A percentile compares a stretch with the other conserved stretches of the same genome.
Conservation (phyloP, 306 rosid genomes). For the Vicia villosa region DNA sequence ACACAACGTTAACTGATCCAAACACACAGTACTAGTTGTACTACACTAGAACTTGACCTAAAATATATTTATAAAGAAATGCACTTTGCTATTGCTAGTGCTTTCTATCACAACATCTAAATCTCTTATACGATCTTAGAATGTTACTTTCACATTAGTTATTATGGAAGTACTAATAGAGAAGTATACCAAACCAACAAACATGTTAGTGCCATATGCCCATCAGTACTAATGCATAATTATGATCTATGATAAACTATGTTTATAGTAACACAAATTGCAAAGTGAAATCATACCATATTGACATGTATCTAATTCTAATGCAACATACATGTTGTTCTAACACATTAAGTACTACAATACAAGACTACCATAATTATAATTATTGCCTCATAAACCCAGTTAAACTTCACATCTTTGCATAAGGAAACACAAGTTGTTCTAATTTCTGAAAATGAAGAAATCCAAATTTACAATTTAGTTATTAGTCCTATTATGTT, state of each 20-base stretch:
- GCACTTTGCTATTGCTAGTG: background rate
- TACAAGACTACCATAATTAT: constrained; percentile 1
- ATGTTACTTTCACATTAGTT: background rate
- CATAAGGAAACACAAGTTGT: constrained; percentile 1
- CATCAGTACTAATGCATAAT: constrained; percentile 4
- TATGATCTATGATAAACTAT: constrained; percentile 8
- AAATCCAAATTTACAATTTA: constrained; percentile 8
- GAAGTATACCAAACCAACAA: constrained; percentile 10
- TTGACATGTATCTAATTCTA: background rate
- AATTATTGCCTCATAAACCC: background rate
- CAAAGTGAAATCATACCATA: background rate
- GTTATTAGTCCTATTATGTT: constrained; percentile 7
- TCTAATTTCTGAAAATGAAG: constrained; percentile 8
- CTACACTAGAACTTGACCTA: background rate
- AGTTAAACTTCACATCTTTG: constrained; percentile 7
- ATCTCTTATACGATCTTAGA: background rate
- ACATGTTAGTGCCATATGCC: background rate
- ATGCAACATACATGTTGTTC: background rate
- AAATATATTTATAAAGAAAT: background rate
- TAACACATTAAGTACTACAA: background rate
- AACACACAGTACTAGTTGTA: background rate
- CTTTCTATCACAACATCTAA: background rate
- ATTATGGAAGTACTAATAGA: background rate
- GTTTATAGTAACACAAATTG: background rate
- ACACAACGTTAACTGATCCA: background rate